Percentiles rank a stretch among this genome's conserved stretches.
phyloP scores from a whole-genome alignment of 495 filamentous ascomycete genomes.

The Penicillium arizonense region DNA sequence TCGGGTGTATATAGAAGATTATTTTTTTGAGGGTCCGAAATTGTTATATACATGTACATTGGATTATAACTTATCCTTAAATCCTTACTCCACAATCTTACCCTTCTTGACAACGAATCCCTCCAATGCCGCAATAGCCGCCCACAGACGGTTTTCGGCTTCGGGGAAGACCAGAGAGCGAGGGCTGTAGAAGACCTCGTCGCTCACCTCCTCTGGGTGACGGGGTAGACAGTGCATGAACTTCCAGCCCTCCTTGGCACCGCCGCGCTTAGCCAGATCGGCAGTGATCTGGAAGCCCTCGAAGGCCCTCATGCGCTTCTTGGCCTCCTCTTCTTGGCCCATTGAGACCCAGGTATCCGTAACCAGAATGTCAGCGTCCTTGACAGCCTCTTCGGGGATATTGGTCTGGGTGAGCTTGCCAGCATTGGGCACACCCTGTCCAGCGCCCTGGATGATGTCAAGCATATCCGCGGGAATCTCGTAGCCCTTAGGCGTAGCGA shows the following conservation, averaged over 20 bases:
- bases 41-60: neutral
- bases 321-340: slow-evolving; percentile 87
- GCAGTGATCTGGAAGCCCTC: slow-evolving; percentile 85
- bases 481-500: slow-evolving; percentile 84
- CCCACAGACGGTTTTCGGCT: slow-evolving; percentile 92
- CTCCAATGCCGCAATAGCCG: slow-evolving; percentile 80
- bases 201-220: slow-evolving; percentile 88
- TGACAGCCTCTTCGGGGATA: slow-evolving; percentile 84
- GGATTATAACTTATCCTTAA: neutral
- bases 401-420: slow-evolving; percentile 72
- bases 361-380: slow-evolving; percentile 83
- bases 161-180: slow-evolving; percentile 87
- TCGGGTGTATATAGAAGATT: neutral
- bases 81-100: slow-evolving; percentile 51
- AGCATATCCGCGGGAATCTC: slow-evolving; percentile 71
- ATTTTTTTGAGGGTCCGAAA: neutral
- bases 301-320: slow-evolving; percentile 75
- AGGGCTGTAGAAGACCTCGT: slow-evolving; percentile 87
- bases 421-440: slow-evolving; percentile 50
- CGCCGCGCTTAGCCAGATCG: slow-evolving; percentile 76
- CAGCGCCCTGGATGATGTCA: slow-evolving; percentile 61
- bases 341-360: slow-evolving; percentile 98
- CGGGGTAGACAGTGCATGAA: slow-evolving; percentile 99
- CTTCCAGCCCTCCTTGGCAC: slow-evolving; percentile 86
- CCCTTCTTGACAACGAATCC: slow-evolving; percentile 91